Percentiles rank a stretch among this genome's conserved stretches.
Conservation (phyloP, 2,329 filamentous ascomycete genomes). For the Fusarium sp. region DNA sequence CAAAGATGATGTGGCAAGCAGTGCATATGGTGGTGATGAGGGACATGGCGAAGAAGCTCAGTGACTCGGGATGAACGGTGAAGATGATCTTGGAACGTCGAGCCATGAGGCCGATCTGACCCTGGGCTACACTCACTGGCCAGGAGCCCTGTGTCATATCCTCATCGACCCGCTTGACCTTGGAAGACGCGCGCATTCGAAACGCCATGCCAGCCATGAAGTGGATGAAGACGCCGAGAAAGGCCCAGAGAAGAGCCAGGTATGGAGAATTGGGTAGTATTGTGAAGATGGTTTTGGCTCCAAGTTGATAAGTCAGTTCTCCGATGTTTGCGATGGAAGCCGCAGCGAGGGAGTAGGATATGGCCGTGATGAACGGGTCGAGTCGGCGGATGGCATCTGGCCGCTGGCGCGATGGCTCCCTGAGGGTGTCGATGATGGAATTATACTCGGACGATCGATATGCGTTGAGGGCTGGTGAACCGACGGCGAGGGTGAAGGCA, state of each 20-base stretch:
- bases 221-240: constrained; percentile 17
- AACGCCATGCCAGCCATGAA: constrained; percentile 7
- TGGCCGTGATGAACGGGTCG: constrained; percentile 7
- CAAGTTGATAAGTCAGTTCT: constrained; percentile 13
- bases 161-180: constrained; percentile 1
- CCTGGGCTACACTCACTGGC: constrained; percentile 8
- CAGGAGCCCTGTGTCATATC: constrained; percentile 5
- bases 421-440: constrained; percentile 13
- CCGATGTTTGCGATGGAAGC: constrained; percentile 21
- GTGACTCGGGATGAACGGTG: constrained; percentile 11
- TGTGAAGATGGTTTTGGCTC: constrained; percentile 5
- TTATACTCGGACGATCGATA: constrained; percentile 16
- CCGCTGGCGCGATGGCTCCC: constrained; percentile 5
- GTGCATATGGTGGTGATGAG: constrained; percentile 15
- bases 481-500: constrained; percentile 16
- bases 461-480: constrained; percentile 19
- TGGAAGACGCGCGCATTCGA: constrained; percentile 4
- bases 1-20: constrained; percentile 20
- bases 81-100: constrained; percentile 15
- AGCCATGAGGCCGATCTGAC: constrained; percentile 12
- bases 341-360: constrained; percentile 13
- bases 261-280: neutral
- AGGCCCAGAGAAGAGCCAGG: constrained; percentile 18
- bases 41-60: constrained; percentile 9
- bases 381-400: constrained; percentile 1